These are phyloP conservation scores for Pulicaria dysenterica DNA, from an alignment of 129 eudicot species.

Conservation along the genomic window DNA sequence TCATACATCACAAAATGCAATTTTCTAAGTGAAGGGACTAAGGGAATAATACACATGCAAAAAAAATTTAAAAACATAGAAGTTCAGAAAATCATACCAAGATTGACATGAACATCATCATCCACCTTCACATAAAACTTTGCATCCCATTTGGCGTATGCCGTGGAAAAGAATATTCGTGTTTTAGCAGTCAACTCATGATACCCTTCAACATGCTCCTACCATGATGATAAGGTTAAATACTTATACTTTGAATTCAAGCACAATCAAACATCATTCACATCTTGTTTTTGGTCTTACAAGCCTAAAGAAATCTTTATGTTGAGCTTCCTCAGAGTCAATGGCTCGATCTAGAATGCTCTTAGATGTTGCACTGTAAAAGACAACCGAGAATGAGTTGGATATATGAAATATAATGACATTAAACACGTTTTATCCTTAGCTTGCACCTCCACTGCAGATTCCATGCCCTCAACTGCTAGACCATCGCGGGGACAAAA, in stretches of 20 bases:
- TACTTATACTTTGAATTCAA: constrained; percentile 23
- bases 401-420: not conserved
- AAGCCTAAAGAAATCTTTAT: constrained; percentile 82
- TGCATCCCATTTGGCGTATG: constrained; percentile 88
- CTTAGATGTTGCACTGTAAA: constrained; percentile 66
- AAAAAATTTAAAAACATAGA: not conserved
- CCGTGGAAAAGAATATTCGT: constrained; percentile 70
- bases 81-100: constrained; percentile 45
- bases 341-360: constrained; percentile 83
- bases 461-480: too few relatives aligned
- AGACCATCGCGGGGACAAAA: too few relatives aligned
- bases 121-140: constrained; percentile 82
- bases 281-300: constrained; percentile 35
- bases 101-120: constrained; percentile 86
- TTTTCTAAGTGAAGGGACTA: constrained; percentile 6
- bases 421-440: not conserved
- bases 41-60: constrained; percentile 8
- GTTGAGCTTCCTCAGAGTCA: constrained; percentile 83
- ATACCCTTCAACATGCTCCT: constrained; percentile 91
- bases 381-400: not conserved
- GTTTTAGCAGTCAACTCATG: constrained; percentile 83
- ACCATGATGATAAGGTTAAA: constrained; percentile 11
- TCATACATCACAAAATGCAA: not conserved
- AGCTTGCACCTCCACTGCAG: too few relatives aligned
- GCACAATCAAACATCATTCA: not conserved